phyloP scores from a whole-genome alignment of 495 filamentous ascomycete genomes.

The Choiromyces venosus region DNA sequence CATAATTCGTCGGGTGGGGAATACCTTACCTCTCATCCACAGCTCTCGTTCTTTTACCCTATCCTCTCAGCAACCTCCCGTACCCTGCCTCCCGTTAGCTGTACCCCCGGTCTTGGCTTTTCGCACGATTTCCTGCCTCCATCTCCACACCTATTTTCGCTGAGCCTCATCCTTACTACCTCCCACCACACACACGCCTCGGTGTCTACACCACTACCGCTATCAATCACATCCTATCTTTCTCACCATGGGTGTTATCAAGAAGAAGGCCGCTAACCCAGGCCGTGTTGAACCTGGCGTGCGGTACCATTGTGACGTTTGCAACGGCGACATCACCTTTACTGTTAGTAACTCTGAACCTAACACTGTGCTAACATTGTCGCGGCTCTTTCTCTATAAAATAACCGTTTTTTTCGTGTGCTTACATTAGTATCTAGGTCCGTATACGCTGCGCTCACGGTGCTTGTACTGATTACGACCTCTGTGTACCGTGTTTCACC shows the following conservation, averaged over 20 bases:
- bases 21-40: neutral
- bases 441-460: conserved; percentile 84
- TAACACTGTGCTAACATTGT: neutral
- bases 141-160: conserved; percentile 3
- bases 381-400: conserved; percentile 2
- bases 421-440: conserved; percentile 54
- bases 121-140: neutral
- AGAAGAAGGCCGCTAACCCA: conserved; percentile 85
- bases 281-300: conserved; percentile 80
- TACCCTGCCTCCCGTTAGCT: conserved; percentile 3
- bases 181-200: neutral
- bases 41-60: neutral
- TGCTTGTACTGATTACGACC: conserved; percentile 86
- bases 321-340: conserved; percentile 88
- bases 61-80: conserved; percentile 12
- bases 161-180: conserved; percentile 18
- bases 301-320: conserved; percentile 94
- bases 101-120: conserved; percentile 19
- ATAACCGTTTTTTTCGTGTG: neutral
- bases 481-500: conserved; percentile 93
- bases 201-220: neutral
- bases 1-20: neutral
- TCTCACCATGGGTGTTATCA: conserved; percentile 78
- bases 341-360: conserved; percentile 57
- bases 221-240: neutral